Percentiles rank a stretch among this genome's conserved stretches.
phyloP scores from a whole-genome alignment of 2,329 filamentous ascomycete genomes.

The Chaetomiaceae sp. region DNA sequence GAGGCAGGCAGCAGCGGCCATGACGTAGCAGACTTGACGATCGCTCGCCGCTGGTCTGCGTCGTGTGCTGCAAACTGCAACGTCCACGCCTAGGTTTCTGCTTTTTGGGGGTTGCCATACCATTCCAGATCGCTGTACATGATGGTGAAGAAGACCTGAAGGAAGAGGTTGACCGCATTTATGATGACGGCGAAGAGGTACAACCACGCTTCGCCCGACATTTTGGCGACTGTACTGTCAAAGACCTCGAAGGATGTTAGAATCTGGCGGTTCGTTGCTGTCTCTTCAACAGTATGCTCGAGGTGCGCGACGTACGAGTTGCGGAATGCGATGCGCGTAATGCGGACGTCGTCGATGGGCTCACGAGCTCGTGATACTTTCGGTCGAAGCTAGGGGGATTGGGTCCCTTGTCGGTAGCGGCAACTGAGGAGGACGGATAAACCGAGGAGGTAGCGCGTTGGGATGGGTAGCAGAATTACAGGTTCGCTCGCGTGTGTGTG shows the following conservation, averaged over 20 bases:
- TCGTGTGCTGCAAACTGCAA: background rate
- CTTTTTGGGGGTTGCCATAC: constrained; percentile 49
- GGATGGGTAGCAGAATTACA: too few species aligned
- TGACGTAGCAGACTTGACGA: constrained; percentile 5
- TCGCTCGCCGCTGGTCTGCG: background rate
- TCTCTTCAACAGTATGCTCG: background rate
- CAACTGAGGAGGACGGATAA: too few species aligned
- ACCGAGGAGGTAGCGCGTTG: too few species aligned
- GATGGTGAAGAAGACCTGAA: constrained; percentile 99
- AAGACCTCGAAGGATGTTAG: background rate
- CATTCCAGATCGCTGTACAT: constrained; percentile 99
- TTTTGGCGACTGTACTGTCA: constrained; percentile 38
- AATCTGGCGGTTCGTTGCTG: background rate
- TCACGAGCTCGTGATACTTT: background rate
- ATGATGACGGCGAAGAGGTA: constrained; percentile 97
- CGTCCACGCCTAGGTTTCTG: background rate
- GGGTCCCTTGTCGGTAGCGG: too few species aligned
- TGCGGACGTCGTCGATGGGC: constrained; percentile 9
- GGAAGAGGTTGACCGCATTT: constrained; percentile 99
- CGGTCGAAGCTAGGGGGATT: too few species aligned
- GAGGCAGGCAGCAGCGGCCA: constrained; percentile 4
- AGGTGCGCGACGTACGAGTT: background rate
- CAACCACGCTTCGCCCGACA: constrained; percentile 98
- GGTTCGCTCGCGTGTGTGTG: constrained; percentile 7
- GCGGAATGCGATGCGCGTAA: background rate